Conservation (phyloP, 306 rosid species). For the Calophaca sinica region DNA sequence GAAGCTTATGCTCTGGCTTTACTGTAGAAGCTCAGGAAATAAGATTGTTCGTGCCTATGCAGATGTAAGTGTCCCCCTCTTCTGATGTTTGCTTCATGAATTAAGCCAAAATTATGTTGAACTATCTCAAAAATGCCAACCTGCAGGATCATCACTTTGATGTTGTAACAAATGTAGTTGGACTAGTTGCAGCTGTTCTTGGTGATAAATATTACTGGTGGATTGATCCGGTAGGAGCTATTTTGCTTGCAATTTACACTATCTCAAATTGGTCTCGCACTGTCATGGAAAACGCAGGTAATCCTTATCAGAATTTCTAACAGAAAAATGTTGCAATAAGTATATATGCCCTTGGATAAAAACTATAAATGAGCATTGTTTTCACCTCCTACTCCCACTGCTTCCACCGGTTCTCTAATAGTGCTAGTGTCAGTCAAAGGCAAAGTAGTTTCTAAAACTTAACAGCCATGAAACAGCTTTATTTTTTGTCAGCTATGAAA, state of each 20-base stretch:
- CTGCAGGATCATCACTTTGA: constrained; percentile 97
- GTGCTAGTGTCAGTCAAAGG: constrained; percentile 1
- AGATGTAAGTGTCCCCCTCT: constrained; percentile 54
- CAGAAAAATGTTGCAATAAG: not conserved
- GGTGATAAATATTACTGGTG: constrained; percentile 89
- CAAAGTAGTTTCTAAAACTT: constrained; percentile 14
- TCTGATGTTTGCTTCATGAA: constrained; percentile 30
- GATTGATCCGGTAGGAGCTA: constrained; percentile 94
- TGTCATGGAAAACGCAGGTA: constrained; percentile 95
- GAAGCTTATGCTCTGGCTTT: constrained; percentile 87
- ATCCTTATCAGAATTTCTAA: constrained; percentile 32
- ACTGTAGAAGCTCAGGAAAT: constrained; percentile 82
- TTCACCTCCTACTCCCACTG: constrained; percentile 17
- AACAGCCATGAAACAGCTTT: not conserved
- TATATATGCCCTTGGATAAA: constrained; percentile 9
- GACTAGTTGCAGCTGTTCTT: constrained; percentile 86
- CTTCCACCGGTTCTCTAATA: not conserved
- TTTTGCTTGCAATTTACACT: constrained; percentile 86
- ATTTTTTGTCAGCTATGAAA: not conserved
- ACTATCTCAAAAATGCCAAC: constrained; percentile 38
- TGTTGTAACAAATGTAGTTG: constrained; percentile 89
- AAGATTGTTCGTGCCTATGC: constrained; percentile 92
- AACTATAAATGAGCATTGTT: not conserved
- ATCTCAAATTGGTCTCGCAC: constrained; percentile 91
- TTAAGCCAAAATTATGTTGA: constrained; percentile 30